These are phyloP conservation scores for Pterocarpus santalinus DNA, from an alignment of 306 rosid species.

Conservation along the genomic window DNA sequence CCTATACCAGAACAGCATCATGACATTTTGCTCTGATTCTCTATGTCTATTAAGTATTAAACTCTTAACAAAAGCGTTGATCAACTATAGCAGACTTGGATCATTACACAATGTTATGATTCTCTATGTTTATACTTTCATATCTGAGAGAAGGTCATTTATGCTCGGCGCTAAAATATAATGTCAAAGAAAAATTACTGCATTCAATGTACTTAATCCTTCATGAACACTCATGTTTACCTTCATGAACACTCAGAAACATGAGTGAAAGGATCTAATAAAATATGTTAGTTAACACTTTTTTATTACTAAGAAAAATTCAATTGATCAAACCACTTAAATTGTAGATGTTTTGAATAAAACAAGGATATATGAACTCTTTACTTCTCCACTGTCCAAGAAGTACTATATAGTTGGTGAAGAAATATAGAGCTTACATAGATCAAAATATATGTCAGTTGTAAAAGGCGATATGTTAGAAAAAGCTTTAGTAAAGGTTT, in stretches of 20 bases:
- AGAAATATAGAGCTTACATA: neutral
- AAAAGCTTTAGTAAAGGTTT: conserved; percentile 19
- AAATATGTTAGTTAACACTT: neutral
- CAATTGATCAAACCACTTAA: too few relatives aligned
- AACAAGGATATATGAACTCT: neutral
- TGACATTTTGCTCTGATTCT: neutral
- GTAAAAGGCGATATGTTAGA: conserved; percentile 1
- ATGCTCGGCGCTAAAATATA: neutral
- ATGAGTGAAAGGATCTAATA: neutral
- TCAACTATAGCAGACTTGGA: conserved; percentile 2
- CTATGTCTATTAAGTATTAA: too few relatives aligned
- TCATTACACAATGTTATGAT: neutral
- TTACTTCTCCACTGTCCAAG: neutral
- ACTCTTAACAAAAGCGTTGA: neutral
- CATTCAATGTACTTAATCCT: conserved; percentile 10
- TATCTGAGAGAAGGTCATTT: neutral
- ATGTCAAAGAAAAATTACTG: neutral
- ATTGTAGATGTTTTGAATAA: neutral
- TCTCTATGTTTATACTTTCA: neutral
- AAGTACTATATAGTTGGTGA: neutral
- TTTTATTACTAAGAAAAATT: neutral
- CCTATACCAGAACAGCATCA: too few relatives aligned
- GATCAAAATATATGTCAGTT: neutral
- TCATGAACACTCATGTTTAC: conserved; percentile 23
- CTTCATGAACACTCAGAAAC: conserved; percentile 30